Conservation (phyloP, 768 basidiomycete genomes). For the Auricularia heimuer region DNA sequence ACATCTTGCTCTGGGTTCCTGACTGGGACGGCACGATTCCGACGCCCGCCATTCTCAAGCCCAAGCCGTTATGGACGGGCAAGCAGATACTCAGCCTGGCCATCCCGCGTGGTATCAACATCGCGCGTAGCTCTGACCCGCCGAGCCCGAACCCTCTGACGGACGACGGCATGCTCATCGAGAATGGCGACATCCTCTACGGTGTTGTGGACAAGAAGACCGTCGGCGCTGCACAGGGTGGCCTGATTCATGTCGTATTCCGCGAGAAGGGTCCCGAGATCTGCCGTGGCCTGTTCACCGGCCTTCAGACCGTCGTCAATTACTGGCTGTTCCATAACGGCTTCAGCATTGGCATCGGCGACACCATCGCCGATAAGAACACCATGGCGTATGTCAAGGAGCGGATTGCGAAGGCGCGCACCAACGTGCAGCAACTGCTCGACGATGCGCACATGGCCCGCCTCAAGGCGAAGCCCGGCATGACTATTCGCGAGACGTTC, state of each 20-base stretch:
- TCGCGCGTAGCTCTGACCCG: constrained; percentile 69
- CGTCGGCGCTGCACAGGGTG: constrained; percentile 91
- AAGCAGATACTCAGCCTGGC: constrained; percentile 91
- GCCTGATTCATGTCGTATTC: constrained; percentile 92
- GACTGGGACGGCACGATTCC: constrained; percentile 95
- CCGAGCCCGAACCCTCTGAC: constrained; percentile 71
- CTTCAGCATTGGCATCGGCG: constrained; percentile 98
- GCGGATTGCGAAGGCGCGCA: constrained; percentile 74
- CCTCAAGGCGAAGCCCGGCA: constrained; percentile 86
- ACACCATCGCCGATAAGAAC: constrained; percentile 85
- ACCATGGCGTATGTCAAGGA: constrained; percentile 84
- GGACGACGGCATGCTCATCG: constrained; percentile 92
- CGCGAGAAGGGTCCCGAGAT: constrained; percentile 94
- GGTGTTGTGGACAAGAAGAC: constrained; percentile 98
- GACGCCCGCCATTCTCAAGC: constrained; percentile 89
- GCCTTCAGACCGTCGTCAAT: constrained; percentile 91
- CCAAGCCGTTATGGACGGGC: constrained; percentile 95
- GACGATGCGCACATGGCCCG: constrained; percentile 76
- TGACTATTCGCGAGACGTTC: constrained; percentile 99
- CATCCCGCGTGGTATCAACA: constrained; percentile 94
- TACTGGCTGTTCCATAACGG: constrained; percentile 99
- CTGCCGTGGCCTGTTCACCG: constrained; percentile 83
- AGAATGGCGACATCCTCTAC: constrained; percentile 92
- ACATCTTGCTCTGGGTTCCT: constrained; percentile 95
- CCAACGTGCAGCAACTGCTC: constrained; percentile 68